Evolutionary conservation across 202 grass and related monocot species (phyloP).

Genomic region (Eragrostis tef): DNA sequence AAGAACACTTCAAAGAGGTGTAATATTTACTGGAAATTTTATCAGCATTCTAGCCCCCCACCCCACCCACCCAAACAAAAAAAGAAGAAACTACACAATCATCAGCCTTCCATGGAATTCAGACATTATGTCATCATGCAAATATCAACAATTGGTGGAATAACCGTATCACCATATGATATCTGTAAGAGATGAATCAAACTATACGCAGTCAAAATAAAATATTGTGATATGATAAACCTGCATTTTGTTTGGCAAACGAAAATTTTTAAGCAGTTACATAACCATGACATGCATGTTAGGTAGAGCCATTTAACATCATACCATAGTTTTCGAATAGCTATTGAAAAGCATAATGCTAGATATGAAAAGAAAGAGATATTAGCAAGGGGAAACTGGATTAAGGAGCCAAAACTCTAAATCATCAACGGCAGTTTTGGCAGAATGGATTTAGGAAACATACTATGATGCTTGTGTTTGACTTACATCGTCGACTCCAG

Average conservation of each 20-base stretch:
- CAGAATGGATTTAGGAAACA: not conserved
- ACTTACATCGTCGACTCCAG: conserved; percentile 82
- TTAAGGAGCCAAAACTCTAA: not conserved
- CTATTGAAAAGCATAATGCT: not conserved
- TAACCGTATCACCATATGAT: not conserved
- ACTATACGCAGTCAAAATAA: not conserved
- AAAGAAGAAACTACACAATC: not conserved
- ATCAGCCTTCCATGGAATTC: not conserved
- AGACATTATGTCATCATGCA: not conserved
- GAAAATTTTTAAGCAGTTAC: not conserved
- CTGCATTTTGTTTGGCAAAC: not conserved
- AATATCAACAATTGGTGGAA: not conserved
- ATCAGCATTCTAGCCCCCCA: too few relatives aligned
- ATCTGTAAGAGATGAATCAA: not conserved
- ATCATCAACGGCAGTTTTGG: too few relatives aligned
- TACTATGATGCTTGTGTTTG: not conserved
- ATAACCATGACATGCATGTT: not conserved
- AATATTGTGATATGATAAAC: not conserved
- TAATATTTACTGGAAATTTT: not conserved
- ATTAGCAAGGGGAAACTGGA: not conserved
- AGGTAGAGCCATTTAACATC: not conserved
- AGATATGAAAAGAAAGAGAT: not conserved
- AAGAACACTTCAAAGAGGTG: not conserved
- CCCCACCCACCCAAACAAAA: too few relatives aligned
- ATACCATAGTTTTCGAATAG: not conserved